Base-by-base conservation (phyloP, 441 rosid species). In the Erodium moschatum region DNA sequence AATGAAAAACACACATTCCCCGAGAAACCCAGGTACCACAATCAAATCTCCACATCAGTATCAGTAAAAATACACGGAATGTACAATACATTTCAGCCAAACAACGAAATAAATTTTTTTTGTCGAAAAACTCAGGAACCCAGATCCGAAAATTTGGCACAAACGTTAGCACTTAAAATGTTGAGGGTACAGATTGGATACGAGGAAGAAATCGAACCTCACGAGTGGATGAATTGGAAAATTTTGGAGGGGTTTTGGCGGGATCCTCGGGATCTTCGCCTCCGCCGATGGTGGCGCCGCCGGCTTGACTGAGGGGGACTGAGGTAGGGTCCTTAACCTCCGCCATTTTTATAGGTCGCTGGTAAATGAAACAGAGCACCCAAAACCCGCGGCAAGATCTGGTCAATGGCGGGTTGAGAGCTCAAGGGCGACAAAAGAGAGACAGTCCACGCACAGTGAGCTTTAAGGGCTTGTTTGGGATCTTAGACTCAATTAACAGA, bases 311-410 rank as follows among this genome's bases (percentile, higher is more conserved):
- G 15, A 85, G 78, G 0, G 89, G 86, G 71, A 84, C 69, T 0
- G 89, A 83, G 54, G 86, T 78, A 7, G 89, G 80, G 60, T 80
- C 91, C 69, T 83, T 82, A 35, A 78, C 86, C 35, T 85, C 89
- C 70, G 87, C 86, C 91, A 85, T 82, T 58, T 60, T 3, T 40
- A 54, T 44, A 12, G 50, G 15, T 44, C 1, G 3, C 50, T 44
- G n/a, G 50, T 40, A 44, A 44, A 44, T 9, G 42, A 35, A 10
- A 44, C 50, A 44, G 50, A 44, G 50, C n/a, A 44, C 50, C 15
- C 50, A 10, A 10, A 44, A 44, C 12, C 50, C n/a, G 50, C 13
- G 50, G 50, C 50, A 44, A 44, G 50, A 44, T 44, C 50, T 44
- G n/a, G 50, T 44, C 50, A 44, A 44, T 44, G 50, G 50, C 50